Conservation (phyloP, 768 basidiomycete species). For the Trametes cingulata region DNA sequence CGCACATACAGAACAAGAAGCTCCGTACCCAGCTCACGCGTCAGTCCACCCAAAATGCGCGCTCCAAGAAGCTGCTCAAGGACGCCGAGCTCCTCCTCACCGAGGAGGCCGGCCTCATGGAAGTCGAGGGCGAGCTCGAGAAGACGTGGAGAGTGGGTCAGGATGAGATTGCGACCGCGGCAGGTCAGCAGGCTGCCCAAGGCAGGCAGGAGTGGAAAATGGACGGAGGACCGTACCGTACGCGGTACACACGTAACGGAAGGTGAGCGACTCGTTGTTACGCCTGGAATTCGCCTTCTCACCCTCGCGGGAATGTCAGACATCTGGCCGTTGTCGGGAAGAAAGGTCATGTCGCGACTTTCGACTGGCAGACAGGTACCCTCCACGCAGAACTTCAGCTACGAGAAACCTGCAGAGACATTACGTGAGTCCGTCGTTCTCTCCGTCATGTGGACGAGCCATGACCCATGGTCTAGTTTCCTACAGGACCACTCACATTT, state of each 20-base stretch:
- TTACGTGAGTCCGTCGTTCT: conserved; percentile 60
- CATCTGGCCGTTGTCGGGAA: conserved; percentile 85
- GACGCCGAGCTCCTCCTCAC: conserved; percentile 74
- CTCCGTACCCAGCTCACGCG: conserved; percentile 68
- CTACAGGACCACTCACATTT: conserved; percentile 91
- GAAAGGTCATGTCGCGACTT: conserved; percentile 86
- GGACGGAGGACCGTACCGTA: conserved; percentile 82
- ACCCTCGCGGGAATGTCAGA: conserved; percentile 37
- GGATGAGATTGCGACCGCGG: conserved; percentile 64
- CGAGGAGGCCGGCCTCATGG: conserved; percentile 71
- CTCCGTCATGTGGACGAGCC: neutral
- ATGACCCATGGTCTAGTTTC: conserved; percentile 51
- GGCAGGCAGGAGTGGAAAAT: conserved; percentile 79
- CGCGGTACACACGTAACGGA: conserved; percentile 89
- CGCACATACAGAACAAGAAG: conserved; percentile 73
- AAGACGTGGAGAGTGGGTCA: conserved; percentile 88
- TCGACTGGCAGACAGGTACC: conserved; percentile 89
- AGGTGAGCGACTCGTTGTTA: conserved; percentile 49
- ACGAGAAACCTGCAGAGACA: conserved; percentile 87
- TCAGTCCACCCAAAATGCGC: conserved; percentile 60
- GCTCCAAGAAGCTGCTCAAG: conserved; percentile 59
- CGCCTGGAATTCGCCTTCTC: neutral
- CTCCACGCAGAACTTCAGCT: conserved; percentile 88
- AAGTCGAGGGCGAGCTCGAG: conserved; percentile 80
- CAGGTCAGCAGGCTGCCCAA: conserved; percentile 73